A percentile compares a stretch with the other conserved stretches of the same genome.
Evolutionary conservation across 202 grass and related monocot species (phyloP).

Genomic region (Brachypodium distachyon): DNA sequence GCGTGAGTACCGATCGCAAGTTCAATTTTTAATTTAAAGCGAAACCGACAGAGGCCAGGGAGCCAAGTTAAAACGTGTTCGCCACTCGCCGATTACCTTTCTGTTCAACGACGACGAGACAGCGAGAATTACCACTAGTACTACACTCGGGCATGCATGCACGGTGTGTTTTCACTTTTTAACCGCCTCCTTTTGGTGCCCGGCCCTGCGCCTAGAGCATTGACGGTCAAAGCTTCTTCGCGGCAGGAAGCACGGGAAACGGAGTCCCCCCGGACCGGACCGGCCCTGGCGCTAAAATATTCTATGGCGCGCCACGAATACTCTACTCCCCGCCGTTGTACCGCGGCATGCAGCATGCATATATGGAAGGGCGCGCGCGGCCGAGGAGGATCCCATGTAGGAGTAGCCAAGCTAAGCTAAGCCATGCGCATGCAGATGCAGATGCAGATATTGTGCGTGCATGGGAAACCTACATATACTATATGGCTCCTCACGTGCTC

Average conservation of each 20-base stretch:
- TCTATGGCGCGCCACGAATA: background rate
- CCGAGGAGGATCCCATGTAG: slow-evolving; percentile 36
- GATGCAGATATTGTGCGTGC: background rate
- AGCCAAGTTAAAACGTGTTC: too few relatives aligned
- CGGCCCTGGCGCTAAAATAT: slow-evolving; percentile 22
- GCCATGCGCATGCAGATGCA: background rate
- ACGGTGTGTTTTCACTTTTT: slow-evolving; percentile 29
- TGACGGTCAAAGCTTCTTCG: slow-evolving; percentile 55
- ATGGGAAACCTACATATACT: slow-evolving; percentile 17
- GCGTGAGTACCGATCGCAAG: background rate
- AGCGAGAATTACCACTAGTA: background rate
- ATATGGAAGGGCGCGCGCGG: background rate
- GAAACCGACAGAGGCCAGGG: too few relatives aligned
- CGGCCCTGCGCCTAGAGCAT: background rate
- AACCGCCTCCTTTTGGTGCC: background rate
- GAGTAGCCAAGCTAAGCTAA: background rate
- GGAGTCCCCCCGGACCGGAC: slow-evolving; percentile 8
- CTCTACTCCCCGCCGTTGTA: slow-evolving; percentile 31
- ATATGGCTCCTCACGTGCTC: slow-evolving; percentile 52
- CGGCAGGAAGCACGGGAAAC: slow-evolving; percentile 38
- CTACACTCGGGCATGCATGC: background rate
- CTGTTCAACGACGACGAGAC: background rate
- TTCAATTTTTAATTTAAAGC: background rate
- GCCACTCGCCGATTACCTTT: too few relatives aligned
- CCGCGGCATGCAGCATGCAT: background rate